Percentiles rank a stretch among this genome's conserved stretches.
phyloP scores from a whole-genome alignment of 75 land plant species.

The Sequoiadendron giganteum region DNA sequence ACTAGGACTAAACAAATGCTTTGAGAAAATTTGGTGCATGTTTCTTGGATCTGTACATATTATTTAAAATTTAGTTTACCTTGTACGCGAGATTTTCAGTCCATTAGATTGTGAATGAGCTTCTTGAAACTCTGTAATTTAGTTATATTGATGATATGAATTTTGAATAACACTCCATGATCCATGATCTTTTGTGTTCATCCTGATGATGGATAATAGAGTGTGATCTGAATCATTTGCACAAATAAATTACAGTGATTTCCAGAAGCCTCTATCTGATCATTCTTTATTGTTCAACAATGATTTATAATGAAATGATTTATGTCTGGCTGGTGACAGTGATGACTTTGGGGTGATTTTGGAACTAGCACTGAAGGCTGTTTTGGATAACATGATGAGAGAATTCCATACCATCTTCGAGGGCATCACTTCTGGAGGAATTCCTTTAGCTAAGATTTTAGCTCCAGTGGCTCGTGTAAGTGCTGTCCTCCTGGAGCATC shows the following conservation, averaged over 20 bases:
- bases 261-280: too few species aligned
- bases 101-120: too few species aligned
- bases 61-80: neutral
- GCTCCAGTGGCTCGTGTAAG: constrained; percentile 63
- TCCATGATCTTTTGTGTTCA: too few species aligned
- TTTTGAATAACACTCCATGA: too few species aligned
- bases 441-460: constrained; percentile 78
- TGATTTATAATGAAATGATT: neutral
- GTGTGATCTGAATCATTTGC: too few species aligned
- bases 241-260: too few species aligned
- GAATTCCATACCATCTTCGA: constrained; percentile 32
- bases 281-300: neutral
- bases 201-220: too few species aligned
- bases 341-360: constrained; percentile 64
- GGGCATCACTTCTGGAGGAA: constrained; percentile 27
- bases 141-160: too few species aligned
- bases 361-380: constrained; percentile 47
- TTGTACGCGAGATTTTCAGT: too few species aligned
- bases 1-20: neutral
- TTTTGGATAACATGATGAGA: constrained; percentile 55
- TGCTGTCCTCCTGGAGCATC: constrained; percentile 56
- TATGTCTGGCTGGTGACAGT: constrained; percentile 33
- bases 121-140: too few species aligned
- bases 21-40: neutral
- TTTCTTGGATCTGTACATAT: neutral